Conservation (phyloP, 2,329 filamentous ascomycete genomes). For the Epichloe gansuensis region DNA sequence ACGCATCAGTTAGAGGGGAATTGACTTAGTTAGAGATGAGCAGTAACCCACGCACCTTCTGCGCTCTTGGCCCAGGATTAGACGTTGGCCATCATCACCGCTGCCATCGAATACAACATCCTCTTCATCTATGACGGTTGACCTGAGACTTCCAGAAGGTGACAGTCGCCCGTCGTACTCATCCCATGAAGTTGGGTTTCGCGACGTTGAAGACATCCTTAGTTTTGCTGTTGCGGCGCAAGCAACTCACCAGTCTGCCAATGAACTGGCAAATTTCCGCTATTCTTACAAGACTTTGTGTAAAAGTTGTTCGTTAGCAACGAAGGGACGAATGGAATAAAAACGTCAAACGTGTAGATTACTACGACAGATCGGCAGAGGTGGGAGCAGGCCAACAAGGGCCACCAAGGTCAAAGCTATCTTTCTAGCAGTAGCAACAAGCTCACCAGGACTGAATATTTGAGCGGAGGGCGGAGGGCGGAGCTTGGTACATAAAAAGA, state of each 20-base stretch:
- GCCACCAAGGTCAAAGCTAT: no score
- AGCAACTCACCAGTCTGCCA: neutral
- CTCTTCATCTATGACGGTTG: conserved; percentile 30
- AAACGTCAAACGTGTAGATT: no score
- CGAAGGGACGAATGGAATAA: neutral
- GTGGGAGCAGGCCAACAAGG: neutral
- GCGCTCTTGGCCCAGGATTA: conserved; percentile 14
- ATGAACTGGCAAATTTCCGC: neutral
- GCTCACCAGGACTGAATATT: neutral
- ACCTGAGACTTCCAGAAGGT: conserved; percentile 29
- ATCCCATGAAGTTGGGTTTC: conserved; percentile 32
- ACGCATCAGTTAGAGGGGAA: neutral
- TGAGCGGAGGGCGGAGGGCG: neutral
- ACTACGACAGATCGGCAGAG: neutral
- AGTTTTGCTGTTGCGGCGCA: neutral
- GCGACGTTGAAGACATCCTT: conserved; percentile 9
- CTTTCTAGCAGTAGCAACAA: neutral
- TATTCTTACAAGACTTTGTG: neutral
- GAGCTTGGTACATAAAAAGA: neutral
- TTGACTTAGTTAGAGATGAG: neutral
- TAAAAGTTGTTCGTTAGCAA: neutral
- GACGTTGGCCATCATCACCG: conserved; percentile 18
- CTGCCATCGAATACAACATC: conserved; percentile 32
- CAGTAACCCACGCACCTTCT: conserved; percentile 16
- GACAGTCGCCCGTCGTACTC: conserved; percentile 32